Evolutionary conservation across 306 rosid species (phyloP), one percentile per base, ranked within the genome.

Genomic region (Pyrus pyrifolia): DNA sequence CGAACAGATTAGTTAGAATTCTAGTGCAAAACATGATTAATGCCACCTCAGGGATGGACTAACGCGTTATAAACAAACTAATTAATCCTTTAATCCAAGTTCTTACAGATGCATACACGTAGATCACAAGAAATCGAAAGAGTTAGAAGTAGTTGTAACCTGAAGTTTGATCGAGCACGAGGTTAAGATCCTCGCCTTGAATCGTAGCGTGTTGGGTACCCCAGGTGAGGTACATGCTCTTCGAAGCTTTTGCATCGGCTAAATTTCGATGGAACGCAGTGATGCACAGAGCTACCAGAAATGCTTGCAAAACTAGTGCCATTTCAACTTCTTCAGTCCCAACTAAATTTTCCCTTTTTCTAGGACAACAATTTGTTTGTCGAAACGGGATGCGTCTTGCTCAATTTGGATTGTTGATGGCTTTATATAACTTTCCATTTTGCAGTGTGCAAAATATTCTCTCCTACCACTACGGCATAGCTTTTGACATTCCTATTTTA

Each of bases 171-270:
- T 89, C 90, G 65, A 93, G 84, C 74, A 87, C 92, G 59, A 93
- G 97, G 58, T 85, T 85, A 44, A 91, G 93, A 62, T 87, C 89
- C 9, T 90, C 93, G 59, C 93, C 84, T 76, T 70, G 74, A 77
- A 91, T 29, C 62, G 71, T 18, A 27, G 92, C 84, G 15, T 85
- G 90, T 61, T 83, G 85, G 69, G 46, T n/a, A 55, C 97, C 97
- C 91, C 93, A 87, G 5, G 80, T 80, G 70, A 93, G 38, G 76
- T 75, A 79, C 93, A 87, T 90, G 85, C 88, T 90, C 71, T 86
- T 67, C n/a, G 86, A 74, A 67, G 84, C 31, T 25, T 45, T 74
- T 17, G 93, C 96, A 68, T 89, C 81, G 4, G 87, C 93, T 3
- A 67, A 61, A 29, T 70, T 60, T 4, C 77, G 79, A 70, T 79